Evolutionary conservation across 1,139 yeast genomes (phyloP).

Genomic region (Pneumocystis jirovecii): DNA sequence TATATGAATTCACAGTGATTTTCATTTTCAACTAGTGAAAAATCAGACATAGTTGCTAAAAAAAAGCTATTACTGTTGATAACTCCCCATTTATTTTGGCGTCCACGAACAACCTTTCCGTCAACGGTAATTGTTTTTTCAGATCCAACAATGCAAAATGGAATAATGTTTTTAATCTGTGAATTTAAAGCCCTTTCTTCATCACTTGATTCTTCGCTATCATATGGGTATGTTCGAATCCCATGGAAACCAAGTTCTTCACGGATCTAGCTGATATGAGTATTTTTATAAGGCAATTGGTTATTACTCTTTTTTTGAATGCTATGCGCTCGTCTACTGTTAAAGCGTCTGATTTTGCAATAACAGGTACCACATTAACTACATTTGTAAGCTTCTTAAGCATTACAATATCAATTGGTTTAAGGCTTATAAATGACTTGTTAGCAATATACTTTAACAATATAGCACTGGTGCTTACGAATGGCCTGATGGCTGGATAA

Average conservation of each 20-base stretch:
- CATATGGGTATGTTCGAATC: slow-evolving; percentile 77
- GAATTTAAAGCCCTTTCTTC: slow-evolving; percentile 27
- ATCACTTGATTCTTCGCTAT: slow-evolving; percentile 69
- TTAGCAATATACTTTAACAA: neutral
- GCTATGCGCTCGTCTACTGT: slow-evolving; percentile 70
- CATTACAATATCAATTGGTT: slow-evolving; percentile 68
- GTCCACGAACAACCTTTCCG: slow-evolving; percentile 73
- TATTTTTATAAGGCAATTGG: slow-evolving; percentile 13
- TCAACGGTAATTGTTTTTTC: slow-evolving; percentile 52
- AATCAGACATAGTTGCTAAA: neutral
- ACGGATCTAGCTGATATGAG: slow-evolving; percentile 29
- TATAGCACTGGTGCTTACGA: slow-evolving; percentile 6
- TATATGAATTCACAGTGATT: slow-evolving; percentile 90
- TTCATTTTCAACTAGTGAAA: slow-evolving; percentile 55
- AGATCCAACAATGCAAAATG: slow-evolving; percentile 93
- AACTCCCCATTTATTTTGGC: slow-evolving; percentile 90
- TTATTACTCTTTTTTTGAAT: slow-evolving; percentile 36
- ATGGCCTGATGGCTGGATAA: slow-evolving; percentile 72
- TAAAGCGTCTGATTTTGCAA: slow-evolving; percentile 82
- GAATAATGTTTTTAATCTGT: slow-evolving; percentile 37
- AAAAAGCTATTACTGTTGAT: slow-evolving; percentile 27
- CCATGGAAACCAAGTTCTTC: slow-evolving; percentile 60
- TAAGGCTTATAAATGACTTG: slow-evolving; percentile 37
- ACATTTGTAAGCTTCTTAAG: slow-evolving; percentile 76
- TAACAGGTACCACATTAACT: slow-evolving; percentile 87